Conservation (phyloP, 192 early-diverging fungal species). For the Cladochytrium replicatum region DNA sequence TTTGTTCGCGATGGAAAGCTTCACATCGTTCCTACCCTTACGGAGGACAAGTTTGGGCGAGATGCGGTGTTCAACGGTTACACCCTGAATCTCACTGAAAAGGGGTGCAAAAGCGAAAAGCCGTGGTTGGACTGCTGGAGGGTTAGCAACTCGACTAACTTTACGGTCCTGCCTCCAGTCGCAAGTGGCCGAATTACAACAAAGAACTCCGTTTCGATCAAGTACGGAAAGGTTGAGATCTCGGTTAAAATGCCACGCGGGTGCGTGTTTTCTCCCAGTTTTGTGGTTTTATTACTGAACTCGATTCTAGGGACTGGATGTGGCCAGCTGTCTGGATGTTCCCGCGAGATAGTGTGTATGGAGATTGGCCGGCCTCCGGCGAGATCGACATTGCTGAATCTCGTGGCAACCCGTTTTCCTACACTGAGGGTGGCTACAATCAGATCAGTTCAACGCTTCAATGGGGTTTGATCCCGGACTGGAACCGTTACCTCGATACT, state of each 20-base stretch:
- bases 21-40: constrained; percentile 38
- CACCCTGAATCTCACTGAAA: constrained; percentile 7
- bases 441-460: constrained; percentile 33
- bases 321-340: constrained; percentile 40
- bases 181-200: constrained; percentile 32
- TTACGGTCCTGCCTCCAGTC: constrained; percentile 28
- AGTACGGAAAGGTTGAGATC: constrained; percentile 38
- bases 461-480: constrained; percentile 24
- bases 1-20: constrained; percentile 38
- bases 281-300: neutral
- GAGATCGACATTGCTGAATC: constrained; percentile 36
- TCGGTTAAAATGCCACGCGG: constrained; percentile 39
- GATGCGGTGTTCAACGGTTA: constrained; percentile 25
- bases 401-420: constrained; percentile 27
- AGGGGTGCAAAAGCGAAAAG: neutral
- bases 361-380: constrained; percentile 36
- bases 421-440: neutral
- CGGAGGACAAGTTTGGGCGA: constrained; percentile 27
- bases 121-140: neutral
- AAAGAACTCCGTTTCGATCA: constrained; percentile 25
- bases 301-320: constrained; percentile 5
- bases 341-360: constrained; percentile 35
- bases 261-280: neutral
- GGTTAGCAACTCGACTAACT: constrained; percentile 17
- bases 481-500: constrained; percentile 1